Base-by-base conservation (phyloP, 371 early-diverging fungal genomes). In the Apophysomyces ossiformis region DNA sequence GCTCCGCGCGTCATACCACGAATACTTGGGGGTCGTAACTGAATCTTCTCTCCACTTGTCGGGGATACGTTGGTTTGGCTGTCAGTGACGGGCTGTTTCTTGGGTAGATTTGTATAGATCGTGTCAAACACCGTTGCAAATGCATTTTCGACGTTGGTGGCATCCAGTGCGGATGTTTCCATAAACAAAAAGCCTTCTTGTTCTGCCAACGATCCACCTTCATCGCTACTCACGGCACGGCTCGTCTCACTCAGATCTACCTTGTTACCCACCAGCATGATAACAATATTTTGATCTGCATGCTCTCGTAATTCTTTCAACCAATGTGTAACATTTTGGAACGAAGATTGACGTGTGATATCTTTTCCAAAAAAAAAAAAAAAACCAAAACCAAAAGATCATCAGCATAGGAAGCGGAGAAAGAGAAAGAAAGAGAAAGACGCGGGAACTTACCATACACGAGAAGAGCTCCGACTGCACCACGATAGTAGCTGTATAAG, bases 191-290 rank as follows among this genome's bases (percentile, higher is more conserved):
- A 85, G 7, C 90, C 92, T 69, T 96, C 86, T 60, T 91, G 85
- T 61, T 88, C 82, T 45, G 99, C 96, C 85, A 96, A 94, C 13
- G 89, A 89, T 57, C 90, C 91, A 58, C 94, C 99, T 68, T 96
- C 95, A 69, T 96, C 96, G 37, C 81, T 82, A 15, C 90, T 78
- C n/a, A 98, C 95, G 37, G 90, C 87, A 61, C 95, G 86, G 41
- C 77, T 78, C 0, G 78, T 93, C 65, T 95, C 95, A 59, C 88
- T 87, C 80, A 98, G 84, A 85, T 99, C 99, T 64, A 96, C 90
- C 87, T 99, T 99, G 90, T 99, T 99, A 63, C 99, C 99, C 35
- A 99, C 92, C 58, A 99, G 78, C 80, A 99, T 89, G 82, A 99
- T 97, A 84, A 97, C 96, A 69, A 90, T 88, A 41, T 87, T 93